Evolutionary conservation across 257 asterid genomes (phyloP).

Genomic region (Solanum arcanum): DNA sequence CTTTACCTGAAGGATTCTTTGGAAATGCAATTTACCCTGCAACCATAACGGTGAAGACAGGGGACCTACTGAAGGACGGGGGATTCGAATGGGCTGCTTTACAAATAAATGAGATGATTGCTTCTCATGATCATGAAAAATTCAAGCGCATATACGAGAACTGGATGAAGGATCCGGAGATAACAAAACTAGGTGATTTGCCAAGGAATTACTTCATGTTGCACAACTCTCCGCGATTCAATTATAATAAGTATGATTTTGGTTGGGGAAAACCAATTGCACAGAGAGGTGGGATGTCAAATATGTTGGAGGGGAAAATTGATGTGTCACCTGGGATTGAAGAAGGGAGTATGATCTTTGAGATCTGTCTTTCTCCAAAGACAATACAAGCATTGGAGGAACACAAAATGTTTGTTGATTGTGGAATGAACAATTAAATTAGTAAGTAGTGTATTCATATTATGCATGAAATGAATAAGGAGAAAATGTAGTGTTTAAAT

Average conservation of each 20-base stretch:
- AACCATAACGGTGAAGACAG: not conserved
- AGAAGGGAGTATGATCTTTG: conserved; percentile 33
- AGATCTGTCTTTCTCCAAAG: conserved; percentile 23
- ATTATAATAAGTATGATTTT: conserved; percentile 40
- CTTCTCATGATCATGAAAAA: conserved; percentile 6
- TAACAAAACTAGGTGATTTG: conserved; percentile 8
- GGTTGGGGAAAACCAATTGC: conserved; percentile 50
- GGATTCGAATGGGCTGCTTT: conserved; percentile 6
- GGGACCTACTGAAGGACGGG: not conserved
- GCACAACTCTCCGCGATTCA: conserved; percentile 29
- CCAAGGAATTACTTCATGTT: not conserved
- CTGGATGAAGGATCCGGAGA: not conserved
- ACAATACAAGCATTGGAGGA: conserved; percentile 15
- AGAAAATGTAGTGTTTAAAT: no score
- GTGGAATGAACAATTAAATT: not conserved
- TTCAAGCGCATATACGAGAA: not conserved
- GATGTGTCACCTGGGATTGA: conserved; percentile 18
- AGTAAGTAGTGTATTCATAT: no score
- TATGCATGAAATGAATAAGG: no score
- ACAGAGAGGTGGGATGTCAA: conserved; percentile 28
- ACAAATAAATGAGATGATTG: conserved; percentile 13
- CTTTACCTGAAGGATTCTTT: conserved; percentile 20
- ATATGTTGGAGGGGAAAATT: conserved; percentile 30
- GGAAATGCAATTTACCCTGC: conserved; percentile 15
- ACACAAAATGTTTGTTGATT: conserved; percentile 13